Percentiles rank a stretch among this genome's conserved stretches.
These are phyloP conservation scores for Aspergillus intermedius DNA, from an alignment of 2,329 filamentous ascomycete genomes.

Conservation along the genomic window DNA sequence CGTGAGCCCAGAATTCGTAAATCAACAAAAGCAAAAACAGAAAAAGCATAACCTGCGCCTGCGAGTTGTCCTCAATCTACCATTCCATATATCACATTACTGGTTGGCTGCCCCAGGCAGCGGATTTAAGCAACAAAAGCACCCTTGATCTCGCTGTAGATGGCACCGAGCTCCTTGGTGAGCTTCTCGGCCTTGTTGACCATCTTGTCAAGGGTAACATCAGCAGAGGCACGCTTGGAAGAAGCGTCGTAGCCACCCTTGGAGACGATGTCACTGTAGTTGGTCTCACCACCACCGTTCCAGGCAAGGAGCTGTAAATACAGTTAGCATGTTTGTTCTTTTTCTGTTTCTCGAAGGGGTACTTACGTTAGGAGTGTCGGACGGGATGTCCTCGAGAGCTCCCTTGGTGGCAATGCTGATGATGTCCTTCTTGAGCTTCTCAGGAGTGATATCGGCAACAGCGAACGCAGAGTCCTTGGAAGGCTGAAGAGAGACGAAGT, in stretches of 20 bases:
- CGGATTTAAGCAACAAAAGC: slow-evolving; percentile 41
- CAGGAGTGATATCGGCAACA: slow-evolving; percentile 80
- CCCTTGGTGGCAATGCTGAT: slow-evolving; percentile 74
- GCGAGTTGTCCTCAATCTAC: slow-evolving; percentile 18
- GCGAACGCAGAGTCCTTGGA: slow-evolving; percentile 83
- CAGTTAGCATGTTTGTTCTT: slow-evolving; percentile 17
- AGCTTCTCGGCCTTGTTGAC: slow-evolving; percentile 44
- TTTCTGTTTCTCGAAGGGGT: background rate
- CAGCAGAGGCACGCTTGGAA: slow-evolving; percentile 20
- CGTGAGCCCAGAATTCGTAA: slow-evolving; percentile 7
- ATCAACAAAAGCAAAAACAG: slow-evolving; percentile 11
- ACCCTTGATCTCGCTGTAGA: slow-evolving; percentile 39
- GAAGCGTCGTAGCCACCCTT: slow-evolving; percentile 62
- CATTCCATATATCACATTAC: slow-evolving; percentile 8
- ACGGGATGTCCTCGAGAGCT: slow-evolving; percentile 73
- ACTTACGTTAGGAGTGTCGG: slow-evolving; percentile 73
- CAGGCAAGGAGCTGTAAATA: slow-evolving; percentile 68
- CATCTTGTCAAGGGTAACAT: slow-evolving; percentile 35
- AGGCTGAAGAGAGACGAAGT: slow-evolving; percentile 95
- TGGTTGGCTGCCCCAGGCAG: slow-evolving; percentile 7
- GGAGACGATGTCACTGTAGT: slow-evolving; percentile 78
- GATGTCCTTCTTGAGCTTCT: slow-evolving; percentile 86
- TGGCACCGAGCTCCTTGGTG: slow-evolving; percentile 41
- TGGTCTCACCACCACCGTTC: slow-evolving; percentile 93
- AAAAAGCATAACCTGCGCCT: slow-evolving; percentile 23